phyloP scores from a whole-genome alignment of 805 yeast species.

The Wickerhamiella azyma region DNA sequence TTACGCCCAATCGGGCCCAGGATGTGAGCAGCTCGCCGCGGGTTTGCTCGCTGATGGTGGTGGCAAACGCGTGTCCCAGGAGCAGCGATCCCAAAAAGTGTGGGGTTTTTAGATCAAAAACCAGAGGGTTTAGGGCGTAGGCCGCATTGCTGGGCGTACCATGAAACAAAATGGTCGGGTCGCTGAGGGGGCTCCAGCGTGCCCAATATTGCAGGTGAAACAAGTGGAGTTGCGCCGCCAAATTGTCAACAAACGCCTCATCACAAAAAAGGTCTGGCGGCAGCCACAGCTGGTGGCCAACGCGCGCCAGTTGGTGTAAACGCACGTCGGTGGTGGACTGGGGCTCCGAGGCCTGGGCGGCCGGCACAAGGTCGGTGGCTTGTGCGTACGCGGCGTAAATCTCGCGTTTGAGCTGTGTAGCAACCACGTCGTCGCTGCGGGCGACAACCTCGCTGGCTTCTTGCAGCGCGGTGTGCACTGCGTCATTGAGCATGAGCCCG shows the following conservation, averaged over 20 bases:
- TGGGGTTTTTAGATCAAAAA: slow-evolving; percentile 56
- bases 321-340: background rate
- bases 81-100: slow-evolving; percentile 69
- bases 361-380: slow-evolving; percentile 19
- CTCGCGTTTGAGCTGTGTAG: slow-evolving; percentile 38
- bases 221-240: slow-evolving; percentile 51
- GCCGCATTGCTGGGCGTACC: slow-evolving; percentile 25
- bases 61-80: slow-evolving; percentile 51
- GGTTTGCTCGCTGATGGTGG: slow-evolving; percentile 22
- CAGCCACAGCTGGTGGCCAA: slow-evolving; percentile 12
- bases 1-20: slow-evolving; percentile 78
- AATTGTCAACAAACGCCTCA: slow-evolving; percentile 37
- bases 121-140: slow-evolving; percentile 41
- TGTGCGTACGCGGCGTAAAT: slow-evolving; percentile 32
- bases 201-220: slow-evolving; percentile 54
- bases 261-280: slow-evolving; percentile 40
- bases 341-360: slow-evolving; percentile 4
- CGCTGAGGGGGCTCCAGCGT: slow-evolving; percentile 68
- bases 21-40: slow-evolving; percentile 56
- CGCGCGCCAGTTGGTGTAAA: slow-evolving; percentile 6
- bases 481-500: slow-evolving; percentile 56
- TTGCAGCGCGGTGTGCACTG: slow-evolving; percentile 44
- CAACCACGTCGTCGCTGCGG: slow-evolving; percentile 37
- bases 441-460: slow-evolving; percentile 36
- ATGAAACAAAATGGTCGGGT: slow-evolving; percentile 59